phyloP scores from a whole-genome alignment of 2,329 filamentous ascomycete genomes.

The Orbilia ellipsospora region DNA sequence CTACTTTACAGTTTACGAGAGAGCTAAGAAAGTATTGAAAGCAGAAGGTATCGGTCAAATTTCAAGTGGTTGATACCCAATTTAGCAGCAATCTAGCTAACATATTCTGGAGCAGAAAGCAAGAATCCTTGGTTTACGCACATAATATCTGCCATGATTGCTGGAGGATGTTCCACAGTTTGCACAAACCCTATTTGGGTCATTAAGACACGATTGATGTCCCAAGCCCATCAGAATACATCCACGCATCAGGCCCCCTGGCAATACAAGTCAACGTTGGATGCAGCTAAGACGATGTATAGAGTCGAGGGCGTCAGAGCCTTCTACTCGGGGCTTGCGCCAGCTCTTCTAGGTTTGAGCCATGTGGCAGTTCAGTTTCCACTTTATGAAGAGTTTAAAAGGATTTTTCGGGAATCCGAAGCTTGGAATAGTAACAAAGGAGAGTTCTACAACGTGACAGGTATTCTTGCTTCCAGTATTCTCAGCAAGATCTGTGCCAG shows the following conservation, averaged over 20 bases:
- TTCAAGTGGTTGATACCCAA: neutral
- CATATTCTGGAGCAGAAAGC: conserved; percentile 48
- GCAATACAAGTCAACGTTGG: conserved; percentile 89
- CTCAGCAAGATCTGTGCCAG: conserved; percentile 94
- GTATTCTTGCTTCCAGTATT: conserved; percentile 87
- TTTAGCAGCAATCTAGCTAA: conserved; percentile 4
- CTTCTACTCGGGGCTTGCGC: conserved; percentile 95
- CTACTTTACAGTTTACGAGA: conserved; percentile 96
- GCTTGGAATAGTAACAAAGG: conserved; percentile 64
- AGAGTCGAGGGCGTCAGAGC: conserved; percentile 84
- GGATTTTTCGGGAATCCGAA: conserved; percentile 91
- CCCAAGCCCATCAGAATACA: conserved; percentile 76
- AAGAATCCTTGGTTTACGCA: conserved; percentile 57
- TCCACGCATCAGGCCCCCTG: conserved; percentile 71
- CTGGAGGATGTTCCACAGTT: conserved; percentile 90
- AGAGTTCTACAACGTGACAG: conserved; percentile 75
- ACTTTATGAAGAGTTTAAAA: conserved; percentile 92
- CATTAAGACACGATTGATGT: conserved; percentile 98
- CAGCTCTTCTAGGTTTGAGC: conserved; percentile 87
- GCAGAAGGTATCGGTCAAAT: conserved; percentile 30
- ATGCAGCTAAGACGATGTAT: conserved; percentile 97
- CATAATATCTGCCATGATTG: conserved; percentile 78
- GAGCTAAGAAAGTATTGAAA: conserved; percentile 77
- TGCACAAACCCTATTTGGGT: conserved; percentile 99
- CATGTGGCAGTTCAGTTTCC: conserved; percentile 98